A percentile compares a stretch with the other conserved stretches of the same genome.
Evolutionary conservation across 2,329 filamentous ascomycete species (phyloP).

Genomic region (Sphaerulina vaccinii): DNA sequence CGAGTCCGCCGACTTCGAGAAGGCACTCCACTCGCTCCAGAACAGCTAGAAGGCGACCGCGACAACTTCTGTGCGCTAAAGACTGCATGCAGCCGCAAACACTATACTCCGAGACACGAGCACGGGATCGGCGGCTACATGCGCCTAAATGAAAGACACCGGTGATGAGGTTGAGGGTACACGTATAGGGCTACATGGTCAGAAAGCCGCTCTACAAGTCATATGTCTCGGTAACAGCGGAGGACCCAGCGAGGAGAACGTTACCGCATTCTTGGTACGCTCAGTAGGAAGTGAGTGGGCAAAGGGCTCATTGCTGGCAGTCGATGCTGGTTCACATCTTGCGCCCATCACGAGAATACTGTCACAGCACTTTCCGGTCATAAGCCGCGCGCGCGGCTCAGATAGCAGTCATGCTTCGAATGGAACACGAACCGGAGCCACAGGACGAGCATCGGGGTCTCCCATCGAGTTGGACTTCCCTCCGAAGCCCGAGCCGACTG

Average conservation of each 20-base stretch:
- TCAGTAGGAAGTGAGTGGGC: constrained; percentile 77
- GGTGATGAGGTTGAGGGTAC: constrained; percentile 35
- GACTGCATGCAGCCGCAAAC: constrained; percentile 11
- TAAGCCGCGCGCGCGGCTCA: constrained; percentile 29
- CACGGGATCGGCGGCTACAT: constrained; percentile 25
- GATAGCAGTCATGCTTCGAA: constrained; percentile 22
- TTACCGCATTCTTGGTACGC: constrained; percentile 84
- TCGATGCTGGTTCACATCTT: constrained; percentile 90
- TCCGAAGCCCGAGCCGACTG: constrained; percentile 45
- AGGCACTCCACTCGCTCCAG: neutral
- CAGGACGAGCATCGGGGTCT: constrained; percentile 14
- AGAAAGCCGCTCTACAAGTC: constrained; percentile 45
- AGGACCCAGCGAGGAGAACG: constrained; percentile 84
- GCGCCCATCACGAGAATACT: constrained; percentile 80
- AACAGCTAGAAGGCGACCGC: neutral
- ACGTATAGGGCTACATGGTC: constrained; percentile 39
- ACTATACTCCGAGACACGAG: constrained; percentile 19
- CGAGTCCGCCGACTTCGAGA: constrained; percentile 2
- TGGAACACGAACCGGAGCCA: constrained; percentile 7
- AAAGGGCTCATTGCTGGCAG: constrained; percentile 79
- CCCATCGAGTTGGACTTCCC: constrained; percentile 21
- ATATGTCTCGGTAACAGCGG: constrained; percentile 72
- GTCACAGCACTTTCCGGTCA: constrained; percentile 53
- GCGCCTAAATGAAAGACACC: constrained; percentile 44
- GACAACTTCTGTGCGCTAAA: neutral